These are phyloP conservation scores for Tephrocybe sp. DNA, from an alignment of 768 basidiomycete species.

Conservation along the genomic window DNA sequence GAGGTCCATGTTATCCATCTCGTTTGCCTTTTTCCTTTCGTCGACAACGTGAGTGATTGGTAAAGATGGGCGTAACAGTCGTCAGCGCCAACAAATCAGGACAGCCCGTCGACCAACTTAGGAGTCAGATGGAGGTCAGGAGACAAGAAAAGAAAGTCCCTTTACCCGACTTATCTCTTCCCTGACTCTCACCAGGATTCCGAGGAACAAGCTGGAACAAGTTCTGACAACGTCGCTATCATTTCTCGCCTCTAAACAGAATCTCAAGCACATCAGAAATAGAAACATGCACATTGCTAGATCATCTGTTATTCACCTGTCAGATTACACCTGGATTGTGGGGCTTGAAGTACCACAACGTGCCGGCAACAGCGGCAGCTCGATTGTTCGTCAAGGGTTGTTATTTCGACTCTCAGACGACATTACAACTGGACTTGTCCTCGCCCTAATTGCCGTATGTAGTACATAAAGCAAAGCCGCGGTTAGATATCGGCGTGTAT, in stretches of 20 bases:
- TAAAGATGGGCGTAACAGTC: background rate
- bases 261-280: slow-evolving; percentile 7
- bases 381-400: background rate
- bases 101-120: background rate
- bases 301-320: background rate
- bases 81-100: background rate
- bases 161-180: background rate
- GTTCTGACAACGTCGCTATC: slow-evolving; percentile 2
- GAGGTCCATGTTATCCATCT: no score
- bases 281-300: slow-evolving; percentile 1
- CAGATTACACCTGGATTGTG: background rate
- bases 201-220: slow-evolving; percentile 3
- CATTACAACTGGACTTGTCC: background rate
- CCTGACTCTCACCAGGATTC: slow-evolving; percentile 5
- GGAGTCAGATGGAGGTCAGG: slow-evolving; percentile 1
- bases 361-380: slow-evolving; percentile 3
- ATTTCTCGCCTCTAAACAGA: background rate
- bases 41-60: background rate
- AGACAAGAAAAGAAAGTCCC: background rate
- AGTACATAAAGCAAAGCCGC: background rate
- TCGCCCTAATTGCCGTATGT: no score
- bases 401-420: background rate
- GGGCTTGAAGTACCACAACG: background rate
- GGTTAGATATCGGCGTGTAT: background rate
- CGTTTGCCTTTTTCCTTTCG: background rate